Evolutionary conservation across 2,329 filamentous ascomycete genomes (phyloP).

Genomic region (Aspergillus aculeatinus): DNA sequence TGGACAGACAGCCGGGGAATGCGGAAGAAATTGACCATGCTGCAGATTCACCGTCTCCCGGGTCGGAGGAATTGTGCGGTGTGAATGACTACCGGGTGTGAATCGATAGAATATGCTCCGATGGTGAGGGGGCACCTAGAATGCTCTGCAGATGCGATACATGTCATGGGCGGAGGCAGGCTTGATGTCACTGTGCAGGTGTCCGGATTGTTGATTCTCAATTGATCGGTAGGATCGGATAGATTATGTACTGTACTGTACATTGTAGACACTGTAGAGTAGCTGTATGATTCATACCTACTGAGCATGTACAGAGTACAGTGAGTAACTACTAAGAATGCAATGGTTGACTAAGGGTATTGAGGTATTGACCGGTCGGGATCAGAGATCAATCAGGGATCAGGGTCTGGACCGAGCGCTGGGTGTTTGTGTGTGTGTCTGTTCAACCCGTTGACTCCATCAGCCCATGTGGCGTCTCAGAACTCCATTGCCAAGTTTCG

Average conservation of each 20-base stretch:
- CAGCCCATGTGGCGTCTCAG: not conserved
- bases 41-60: not conserved
- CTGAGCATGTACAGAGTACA: too few species aligned
- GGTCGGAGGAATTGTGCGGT: not conserved
- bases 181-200: not conserved
- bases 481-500: not conserved
- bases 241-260: too few species aligned
- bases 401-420: not conserved
- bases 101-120: not conserved
- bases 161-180: not conserved
- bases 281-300: too few species aligned
- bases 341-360: too few species aligned
- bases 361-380: not conserved
- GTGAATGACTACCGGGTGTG: not conserved
- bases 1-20: not conserved
- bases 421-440: not conserved
- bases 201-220: not conserved
- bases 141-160: not conserved
- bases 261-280: too few species aligned
- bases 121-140: not conserved
- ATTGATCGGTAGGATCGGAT: not conserved
- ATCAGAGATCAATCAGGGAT: not conserved
- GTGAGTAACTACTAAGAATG: too few species aligned
- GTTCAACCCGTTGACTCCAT: not conserved
- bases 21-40: not conserved